phyloP scores from a whole-genome alignment of 805 yeast species.

The Wickerhamomyces alni region DNA sequence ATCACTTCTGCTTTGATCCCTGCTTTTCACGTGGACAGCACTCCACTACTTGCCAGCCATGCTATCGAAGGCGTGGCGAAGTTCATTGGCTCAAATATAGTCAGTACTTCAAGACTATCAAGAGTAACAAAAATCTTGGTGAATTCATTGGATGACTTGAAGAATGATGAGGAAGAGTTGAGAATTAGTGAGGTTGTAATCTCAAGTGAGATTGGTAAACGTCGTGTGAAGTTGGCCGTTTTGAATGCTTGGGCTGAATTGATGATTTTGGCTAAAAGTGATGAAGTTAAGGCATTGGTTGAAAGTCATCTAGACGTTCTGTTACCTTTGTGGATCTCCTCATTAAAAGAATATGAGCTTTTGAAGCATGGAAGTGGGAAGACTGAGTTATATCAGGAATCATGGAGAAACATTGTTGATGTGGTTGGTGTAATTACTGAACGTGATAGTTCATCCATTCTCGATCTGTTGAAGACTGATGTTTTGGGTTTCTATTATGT shows the following conservation, averaged over 20 bases:
- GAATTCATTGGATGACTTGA: slow-evolving; percentile 54
- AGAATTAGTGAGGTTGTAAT: slow-evolving; percentile 53
- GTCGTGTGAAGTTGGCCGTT: slow-evolving; percentile 50
- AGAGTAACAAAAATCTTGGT: slow-evolving; percentile 62
- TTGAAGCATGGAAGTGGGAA: slow-evolving; percentile 35
- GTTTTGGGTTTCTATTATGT: slow-evolving; percentile 67
- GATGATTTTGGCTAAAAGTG: slow-evolving; percentile 29
- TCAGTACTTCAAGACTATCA: slow-evolving; percentile 40
- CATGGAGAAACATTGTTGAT: slow-evolving; percentile 75
- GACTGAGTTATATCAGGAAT: slow-evolving; percentile 43
- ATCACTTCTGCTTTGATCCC: slow-evolving; percentile 86
- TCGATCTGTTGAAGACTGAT: slow-evolving; percentile 48
- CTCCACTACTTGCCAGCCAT: slow-evolving; percentile 64
- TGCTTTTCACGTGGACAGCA: slow-evolving; percentile 69
- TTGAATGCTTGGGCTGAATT: slow-evolving; percentile 72
- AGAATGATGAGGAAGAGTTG: slow-evolving; percentile 24
- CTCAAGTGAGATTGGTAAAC: slow-evolving; percentile 34
- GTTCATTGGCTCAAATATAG: slow-evolving; percentile 58
- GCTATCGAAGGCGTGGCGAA: slow-evolving; percentile 78
- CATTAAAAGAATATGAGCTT: slow-evolving; percentile 69
- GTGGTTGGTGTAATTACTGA: slow-evolving; percentile 66
- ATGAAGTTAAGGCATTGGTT: slow-evolving; percentile 43
- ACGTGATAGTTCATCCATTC: slow-evolving; percentile 38
- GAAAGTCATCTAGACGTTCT: slow-evolving; percentile 53
- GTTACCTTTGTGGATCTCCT: slow-evolving; percentile 73